Percentiles rank a stretch among this genome's conserved stretches.
phyloP scores from a whole-genome alignment of 2,329 filamentous ascomycete species.

The Nothomitra cinnamomea region DNA sequence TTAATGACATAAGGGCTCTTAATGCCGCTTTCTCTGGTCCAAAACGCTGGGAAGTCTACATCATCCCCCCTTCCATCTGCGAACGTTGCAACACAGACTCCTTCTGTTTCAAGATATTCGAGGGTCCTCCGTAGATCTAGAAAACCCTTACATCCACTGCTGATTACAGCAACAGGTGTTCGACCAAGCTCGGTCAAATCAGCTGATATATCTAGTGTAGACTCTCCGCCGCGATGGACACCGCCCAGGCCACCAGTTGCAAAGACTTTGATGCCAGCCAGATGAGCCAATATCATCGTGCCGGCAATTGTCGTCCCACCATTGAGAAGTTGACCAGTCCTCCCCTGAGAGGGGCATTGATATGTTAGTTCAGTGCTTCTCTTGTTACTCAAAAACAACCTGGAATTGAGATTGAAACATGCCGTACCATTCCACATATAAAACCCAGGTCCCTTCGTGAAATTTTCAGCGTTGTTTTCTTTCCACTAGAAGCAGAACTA shows the following conservation, averaged over 20 bases:
- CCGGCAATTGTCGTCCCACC: constrained; percentile 88
- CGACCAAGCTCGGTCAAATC: constrained; percentile 87
- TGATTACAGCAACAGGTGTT: constrained; percentile 74
- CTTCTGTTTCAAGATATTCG: constrained; percentile 59
- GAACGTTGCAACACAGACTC: constrained; percentile 76
- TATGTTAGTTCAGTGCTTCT: background rate
- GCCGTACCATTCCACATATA: constrained; percentile 54
- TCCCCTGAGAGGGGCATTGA: constrained; percentile 28
- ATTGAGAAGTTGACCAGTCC: constrained; percentile 51
- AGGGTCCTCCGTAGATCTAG: constrained; percentile 80
- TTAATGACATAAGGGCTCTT: constrained; percentile 60
- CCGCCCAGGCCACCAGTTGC: constrained; percentile 89
- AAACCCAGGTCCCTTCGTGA: constrained; percentile 78
- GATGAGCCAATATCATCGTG: constrained; percentile 75
- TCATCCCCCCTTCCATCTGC: constrained; percentile 54
- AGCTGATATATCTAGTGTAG: constrained; percentile 82
- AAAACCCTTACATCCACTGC: constrained; percentile 90
- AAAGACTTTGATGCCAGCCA: constrained; percentile 82
- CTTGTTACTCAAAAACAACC: background rate
- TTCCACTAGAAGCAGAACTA: constrained; percentile 35
- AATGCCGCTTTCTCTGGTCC: constrained; percentile 70
- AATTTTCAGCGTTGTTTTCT: constrained; percentile 57
- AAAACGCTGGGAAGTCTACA: constrained; percentile 86
- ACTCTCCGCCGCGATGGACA: constrained; percentile 77
- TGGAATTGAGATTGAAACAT: background rate